Conservation (phyloP, 208 protist genomes). For the Perkinsela sp. region DNA sequence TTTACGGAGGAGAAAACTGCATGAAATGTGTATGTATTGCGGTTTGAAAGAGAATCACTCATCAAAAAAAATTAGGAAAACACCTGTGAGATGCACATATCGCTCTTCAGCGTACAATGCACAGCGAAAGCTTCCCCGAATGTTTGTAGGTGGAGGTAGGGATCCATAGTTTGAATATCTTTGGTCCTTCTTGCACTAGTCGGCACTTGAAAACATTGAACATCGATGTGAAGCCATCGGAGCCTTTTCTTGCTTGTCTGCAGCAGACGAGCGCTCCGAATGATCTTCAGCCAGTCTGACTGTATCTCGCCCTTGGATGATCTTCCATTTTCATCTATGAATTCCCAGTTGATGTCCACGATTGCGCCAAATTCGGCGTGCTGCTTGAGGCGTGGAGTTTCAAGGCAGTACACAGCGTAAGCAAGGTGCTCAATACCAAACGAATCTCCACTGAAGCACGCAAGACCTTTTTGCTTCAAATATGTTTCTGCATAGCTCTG, state of each 20-base stretch:
- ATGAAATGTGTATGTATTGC: not conserved
- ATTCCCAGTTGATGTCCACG: not conserved
- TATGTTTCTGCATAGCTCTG: not conserved
- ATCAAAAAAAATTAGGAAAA: not conserved
- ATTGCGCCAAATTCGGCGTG: not conserved
- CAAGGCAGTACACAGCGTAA: not conserved
- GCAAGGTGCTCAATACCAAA: not conserved
- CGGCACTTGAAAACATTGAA: too few species aligned
- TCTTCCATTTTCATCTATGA: not conserved
- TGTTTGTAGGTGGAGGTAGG: too few species aligned
- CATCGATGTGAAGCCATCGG: not conserved
- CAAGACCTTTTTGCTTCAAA: not conserved
- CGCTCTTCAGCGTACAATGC: not conserved
- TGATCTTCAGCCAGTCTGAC: not conserved
- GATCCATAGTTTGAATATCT: too few species aligned
- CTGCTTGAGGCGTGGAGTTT: not conserved
- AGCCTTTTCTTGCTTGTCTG: not conserved
- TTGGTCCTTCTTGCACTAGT: too few species aligned
- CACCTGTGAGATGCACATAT: not conserved
- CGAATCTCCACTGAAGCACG: not conserved
- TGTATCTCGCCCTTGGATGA: not conserved
- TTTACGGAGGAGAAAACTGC: not conserved
- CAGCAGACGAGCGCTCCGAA: not conserved
- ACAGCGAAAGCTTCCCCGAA: not conserved
- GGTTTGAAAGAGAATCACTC: not conserved